Base-by-base conservation (phyloP, 176 grass and related monocot species). In the Oryza meridionalis region DNA sequence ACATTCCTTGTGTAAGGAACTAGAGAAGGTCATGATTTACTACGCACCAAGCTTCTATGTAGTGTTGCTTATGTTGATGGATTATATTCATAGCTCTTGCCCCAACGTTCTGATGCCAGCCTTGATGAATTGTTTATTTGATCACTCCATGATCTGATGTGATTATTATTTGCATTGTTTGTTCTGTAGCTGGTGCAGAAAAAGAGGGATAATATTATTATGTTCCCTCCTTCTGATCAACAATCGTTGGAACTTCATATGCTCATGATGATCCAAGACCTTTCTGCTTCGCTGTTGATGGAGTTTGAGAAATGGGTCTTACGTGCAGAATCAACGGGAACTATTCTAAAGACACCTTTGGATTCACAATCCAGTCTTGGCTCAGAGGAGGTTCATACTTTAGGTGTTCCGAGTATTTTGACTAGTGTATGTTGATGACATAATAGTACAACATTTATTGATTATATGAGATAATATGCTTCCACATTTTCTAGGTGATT, bases 301-400 rank as follows among this genome's bases (percentile, higher is more conserved):
- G 93, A 99, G 75, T 99, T 99, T 86, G 96, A 99, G 80, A 99
- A 99, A 88, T 99, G 96, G 93, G 93, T 99, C 82, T 87, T 99
- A 77, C 93, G 93, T 8, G 93, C 96, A 46, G 96, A 99, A 85
- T 99, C 96, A 11, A 91, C 91, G 3, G 96, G 96, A 87, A 99
- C 96, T 59, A 99, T 99, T 80, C 84, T 99, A 46, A 99, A 99
- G 91, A 99, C 96, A n/a, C 96, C 96, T 82, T 93, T 99, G 45
- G 96, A 99, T 71, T 99, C 96, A 21, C 96, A 99, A 89, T 94
- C 96, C 71, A 99, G 89, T 90, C 93, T 99, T 83, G 96, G 96
- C 78, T 95, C 96, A 92, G 96, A 99, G 90, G 96, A 99, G 96
- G 96, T 99, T 86, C 85, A 90, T 91, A 90, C 83, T 91, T 88